Evolutionary conservation across 306 rosid species (phyloP).

Genomic region (Dryas drummondii): DNA sequence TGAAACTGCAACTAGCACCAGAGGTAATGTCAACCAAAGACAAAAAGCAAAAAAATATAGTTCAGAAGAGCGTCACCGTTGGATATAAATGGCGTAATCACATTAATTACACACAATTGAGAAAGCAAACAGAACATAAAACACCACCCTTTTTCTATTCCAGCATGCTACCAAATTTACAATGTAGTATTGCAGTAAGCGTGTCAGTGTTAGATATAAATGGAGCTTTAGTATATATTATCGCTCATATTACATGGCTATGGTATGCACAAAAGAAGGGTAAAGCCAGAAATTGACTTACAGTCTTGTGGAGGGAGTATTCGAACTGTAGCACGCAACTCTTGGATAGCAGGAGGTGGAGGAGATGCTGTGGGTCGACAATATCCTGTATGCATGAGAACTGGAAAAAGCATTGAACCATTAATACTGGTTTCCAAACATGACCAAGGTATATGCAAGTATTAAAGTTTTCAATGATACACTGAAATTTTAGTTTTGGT

Average conservation of each 20-base stretch:
- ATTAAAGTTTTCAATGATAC: too few species aligned
- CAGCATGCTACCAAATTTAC: not conserved
- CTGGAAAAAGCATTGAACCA: constrained; percentile 45
- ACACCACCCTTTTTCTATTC: too few species aligned
- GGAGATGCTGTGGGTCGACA: constrained; percentile 96
- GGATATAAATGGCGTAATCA: too few species aligned
- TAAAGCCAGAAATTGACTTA: constrained; percentile 37
- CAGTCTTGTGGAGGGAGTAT: constrained; percentile 92
- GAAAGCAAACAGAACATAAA: too few species aligned
- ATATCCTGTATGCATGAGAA: constrained; percentile 97
- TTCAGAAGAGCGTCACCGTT: too few species aligned
- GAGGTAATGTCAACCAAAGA: not conserved
- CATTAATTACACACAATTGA: too few species aligned
- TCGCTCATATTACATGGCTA: not conserved
- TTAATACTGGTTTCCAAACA: constrained; percentile 27
- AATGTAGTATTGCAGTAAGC: not conserved
- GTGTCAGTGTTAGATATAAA: not conserved
- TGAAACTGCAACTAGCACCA: not conserved
- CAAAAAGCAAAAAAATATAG: too few species aligned
- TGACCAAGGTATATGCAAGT: not conserved
- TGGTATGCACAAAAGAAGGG: not conserved
- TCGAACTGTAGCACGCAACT: constrained; percentile 69
- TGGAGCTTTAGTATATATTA: not conserved
- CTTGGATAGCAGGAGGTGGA: constrained; percentile 85
- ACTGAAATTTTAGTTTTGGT: too few species aligned